Base-by-base conservation (phyloP, 1,139 yeast genomes). In the Debaryomyces udenii region DNA sequence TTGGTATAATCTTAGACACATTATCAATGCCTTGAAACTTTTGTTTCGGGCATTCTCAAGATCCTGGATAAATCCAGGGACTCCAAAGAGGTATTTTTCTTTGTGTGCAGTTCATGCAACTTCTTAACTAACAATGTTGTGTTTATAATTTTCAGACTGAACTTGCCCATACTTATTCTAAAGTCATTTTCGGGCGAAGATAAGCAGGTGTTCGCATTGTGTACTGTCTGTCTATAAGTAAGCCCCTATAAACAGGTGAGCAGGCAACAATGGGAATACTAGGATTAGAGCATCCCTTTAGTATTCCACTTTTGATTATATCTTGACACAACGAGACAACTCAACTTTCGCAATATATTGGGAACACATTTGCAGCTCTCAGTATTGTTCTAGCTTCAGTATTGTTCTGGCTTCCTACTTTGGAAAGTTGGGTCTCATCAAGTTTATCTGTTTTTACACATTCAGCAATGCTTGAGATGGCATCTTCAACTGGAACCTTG, bases 181-280 rank as follows among this genome's bases (percentile, higher is more conserved):
- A 79, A 44, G 55, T 85, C 94, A 9, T 76, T 81, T 17, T 80
- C 75, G 33, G 81, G 56, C 41, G 73, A 76, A 5, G 46, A 37
- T 31, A 56, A 51, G 49, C 62, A 68, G 2, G 50, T 53, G 4
- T 66, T 65, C 4, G 64, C 51, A 7, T 72, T 57, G 34, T 66
- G 75, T 43, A 80, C 74, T 11, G 67, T 55, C 38, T 49, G 42
- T 93, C 94, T 6, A 94, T 83, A 45, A 89, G 73, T 43, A 81
- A 63, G 1, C 96, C 96, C 54, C 86, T 73, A n/a, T 89, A 83
- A 46, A 89, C 70, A 31, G 96, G 96, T 20, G 95, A 84, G 63
- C 89, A 88, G 20, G 91, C 88, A 46, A 86, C 66, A 28, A 87
- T 68, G 6, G 93, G 85, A 42, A 88, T 74, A 29, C 57, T 56